Conservation (phyloP, 1,284 basidiomycete species). For the Volvariella surrecta region DNA sequence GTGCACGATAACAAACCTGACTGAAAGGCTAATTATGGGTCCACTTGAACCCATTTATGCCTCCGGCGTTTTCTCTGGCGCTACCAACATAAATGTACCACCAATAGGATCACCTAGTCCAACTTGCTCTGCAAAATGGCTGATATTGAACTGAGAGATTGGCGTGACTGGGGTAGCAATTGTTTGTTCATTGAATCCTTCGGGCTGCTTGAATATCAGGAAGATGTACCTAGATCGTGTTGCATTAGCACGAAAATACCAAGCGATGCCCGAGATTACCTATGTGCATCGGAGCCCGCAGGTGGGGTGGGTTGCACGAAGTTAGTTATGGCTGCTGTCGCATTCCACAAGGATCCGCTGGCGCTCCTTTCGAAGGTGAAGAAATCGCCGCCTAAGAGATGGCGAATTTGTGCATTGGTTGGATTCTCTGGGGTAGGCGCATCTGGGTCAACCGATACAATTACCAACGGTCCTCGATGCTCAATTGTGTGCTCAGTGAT, state of each 20-base stretch:
- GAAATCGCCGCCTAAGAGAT: constrained; percentile 44
- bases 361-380: constrained; percentile 10
- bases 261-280: constrained; percentile 22
- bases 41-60: too few species aligned
- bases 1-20: too few species aligned
- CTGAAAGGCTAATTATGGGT: too few species aligned
- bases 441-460: constrained; percentile 41
- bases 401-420: constrained; percentile 36
- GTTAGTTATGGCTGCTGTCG: constrained; percentile 33
- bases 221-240: constrained; percentile 20
- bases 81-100: constrained; percentile 43
- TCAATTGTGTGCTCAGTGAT: constrained; percentile 18
- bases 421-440: constrained; percentile 41
- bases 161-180: constrained; percentile 31
- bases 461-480: constrained; percentile 32
- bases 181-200: constrained; percentile 32
- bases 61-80: constrained; percentile 16
- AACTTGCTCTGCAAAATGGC: constrained; percentile 30
- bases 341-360: constrained; percentile 26
- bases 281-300: constrained; percentile 43
- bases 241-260: neutral
- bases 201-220: constrained; percentile 37
- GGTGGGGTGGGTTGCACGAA: constrained; percentile 42
- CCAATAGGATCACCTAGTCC: constrained; percentile 38
- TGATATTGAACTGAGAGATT: constrained; percentile 34